A percentile compares a stretch with the other conserved stretches of the same genome.
Conservation (phyloP, 495 filamentous ascomycete genomes). For the Penicillium atrosanguineum region DNA sequence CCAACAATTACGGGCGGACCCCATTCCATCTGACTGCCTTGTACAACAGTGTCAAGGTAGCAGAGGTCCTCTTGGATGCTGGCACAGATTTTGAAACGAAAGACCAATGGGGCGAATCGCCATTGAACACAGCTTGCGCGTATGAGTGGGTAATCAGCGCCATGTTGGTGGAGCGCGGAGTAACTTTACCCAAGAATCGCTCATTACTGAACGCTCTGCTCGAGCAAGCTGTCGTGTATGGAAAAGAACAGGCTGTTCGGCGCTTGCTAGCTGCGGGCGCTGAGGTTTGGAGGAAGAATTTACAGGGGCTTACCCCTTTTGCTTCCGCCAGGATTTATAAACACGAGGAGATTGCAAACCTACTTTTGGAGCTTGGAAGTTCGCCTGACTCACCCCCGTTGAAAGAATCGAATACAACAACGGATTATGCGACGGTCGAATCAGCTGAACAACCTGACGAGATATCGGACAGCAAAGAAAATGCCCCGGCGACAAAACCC, state of each 20-base stretch:
- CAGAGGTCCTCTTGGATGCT: constrained; percentile 76
- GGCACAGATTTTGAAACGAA: constrained; percentile 57
- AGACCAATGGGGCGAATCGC: constrained; percentile 1
- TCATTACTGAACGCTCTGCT: background rate
- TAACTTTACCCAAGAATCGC: background rate
- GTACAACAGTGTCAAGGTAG: constrained; percentile 34
- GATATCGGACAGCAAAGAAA: too few relatives aligned
- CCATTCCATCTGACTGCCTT: constrained; percentile 1
- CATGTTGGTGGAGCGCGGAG: background rate
- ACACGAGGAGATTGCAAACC: constrained; percentile 1
- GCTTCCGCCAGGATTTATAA: background rate
- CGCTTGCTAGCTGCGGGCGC: constrained; percentile 1
- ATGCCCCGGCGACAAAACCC: too few relatives aligned
- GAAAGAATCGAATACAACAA: background rate
- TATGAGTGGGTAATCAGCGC: background rate
- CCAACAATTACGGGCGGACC: constrained; percentile 4
- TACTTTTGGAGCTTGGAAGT: constrained; percentile 1
- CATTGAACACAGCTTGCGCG: background rate
- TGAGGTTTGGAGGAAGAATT: constrained; percentile 4
- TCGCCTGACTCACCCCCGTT: background rate
- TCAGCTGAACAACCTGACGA: too few relatives aligned
- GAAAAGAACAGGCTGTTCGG: background rate
- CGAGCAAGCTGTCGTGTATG: background rate
- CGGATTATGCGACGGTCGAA: too few relatives aligned
- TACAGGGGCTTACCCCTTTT: background rate